These are phyloP conservation scores for Kalmusia sp. DNA, from an alignment of 2,329 filamentous ascomycete species.

Conservation along the genomic window DNA sequence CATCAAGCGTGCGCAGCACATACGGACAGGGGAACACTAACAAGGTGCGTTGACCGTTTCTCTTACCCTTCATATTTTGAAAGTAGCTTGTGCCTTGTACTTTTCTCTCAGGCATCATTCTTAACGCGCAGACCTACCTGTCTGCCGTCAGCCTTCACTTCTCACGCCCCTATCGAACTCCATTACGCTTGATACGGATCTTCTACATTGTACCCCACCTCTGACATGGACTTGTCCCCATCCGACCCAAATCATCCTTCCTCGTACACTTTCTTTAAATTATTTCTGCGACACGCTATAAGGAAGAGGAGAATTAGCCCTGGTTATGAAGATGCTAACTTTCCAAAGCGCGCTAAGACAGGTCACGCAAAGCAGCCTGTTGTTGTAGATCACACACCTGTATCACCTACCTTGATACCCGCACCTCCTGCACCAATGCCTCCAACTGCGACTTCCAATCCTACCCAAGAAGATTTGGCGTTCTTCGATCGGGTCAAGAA, in stretches of 20 bases:
- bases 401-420: constrained; percentile 88
- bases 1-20: constrained; percentile 36
- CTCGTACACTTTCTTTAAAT: too few relatives aligned
- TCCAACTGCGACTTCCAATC: constrained; percentile 74
- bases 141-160: too few relatives aligned
- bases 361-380: constrained; percentile 66
- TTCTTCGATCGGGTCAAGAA: constrained; percentile 99
- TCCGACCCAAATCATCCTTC: background rate
- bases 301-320: background rate
- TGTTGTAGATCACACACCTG: constrained; percentile 63
- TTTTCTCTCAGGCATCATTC: background rate
- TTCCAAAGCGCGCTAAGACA: constrained; percentile 72
- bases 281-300: background rate
- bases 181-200: too few relatives aligned
- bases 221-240: too few relatives aligned
- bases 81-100: background rate
- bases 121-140: background rate
- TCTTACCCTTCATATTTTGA: background rate
- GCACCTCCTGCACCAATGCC: constrained; percentile 86
- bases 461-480: constrained; percentile 81
- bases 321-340: constrained; percentile 15
- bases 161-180: too few relatives aligned
- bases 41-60: constrained; percentile 34
- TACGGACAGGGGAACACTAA: constrained; percentile 38
- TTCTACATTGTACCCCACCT: too few relatives aligned